Base-by-base conservation (phyloP, 73 alveolate genomes). In the Paramecium sexaurelia region DNA sequence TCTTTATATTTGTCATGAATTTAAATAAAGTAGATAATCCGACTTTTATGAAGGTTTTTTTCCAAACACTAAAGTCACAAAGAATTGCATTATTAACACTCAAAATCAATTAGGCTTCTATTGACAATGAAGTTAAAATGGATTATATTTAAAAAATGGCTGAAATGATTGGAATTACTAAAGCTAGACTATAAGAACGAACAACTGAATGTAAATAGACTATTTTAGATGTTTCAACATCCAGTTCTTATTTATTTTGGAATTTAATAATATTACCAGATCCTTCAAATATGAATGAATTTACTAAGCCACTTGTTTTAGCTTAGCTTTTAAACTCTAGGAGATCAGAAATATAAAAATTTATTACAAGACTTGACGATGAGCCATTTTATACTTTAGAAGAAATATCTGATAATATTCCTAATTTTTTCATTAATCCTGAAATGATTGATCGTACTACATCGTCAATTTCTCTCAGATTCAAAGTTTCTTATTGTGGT, bases 1-100 rank as follows among this genome's bases (percentile, higher is more conserved):
- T 88, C n/a, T 88, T 68, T 43, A 88, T 88, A 3, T 88, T 68
- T 22, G 73, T 88, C 6, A 69, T 88, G 94, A 88, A 88, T 47
- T 55, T 88, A 27, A 88, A 88, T 27, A 27, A 47, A 39, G 84
- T 88, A 0, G 73, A 51, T 6, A 88, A 88, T 69, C 90, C 90
- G n/a, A 37, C 43, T 7, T 78, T 78, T 78, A 39, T 19, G 36
- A 78, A 78, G 29, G 43, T 78, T 1, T 78, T 37, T 75, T 78
- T 78, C 24, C 6, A 78, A 78, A 78, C 90, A 3, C 45, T 78
- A 10, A 39, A 37, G 17, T 22, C 90, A 20, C 20, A 78, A 41
- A 39, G 40, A 24, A 78, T 78, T 41, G 90, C 90, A 8, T 26
- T 78, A 2, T 15, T 78, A 61, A 78, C 90, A 10, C 90, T 78